Evolutionary conservation across 352 stramenopile genomes (phyloP).

Genomic region (Globisporangium camurandrum): DNA sequence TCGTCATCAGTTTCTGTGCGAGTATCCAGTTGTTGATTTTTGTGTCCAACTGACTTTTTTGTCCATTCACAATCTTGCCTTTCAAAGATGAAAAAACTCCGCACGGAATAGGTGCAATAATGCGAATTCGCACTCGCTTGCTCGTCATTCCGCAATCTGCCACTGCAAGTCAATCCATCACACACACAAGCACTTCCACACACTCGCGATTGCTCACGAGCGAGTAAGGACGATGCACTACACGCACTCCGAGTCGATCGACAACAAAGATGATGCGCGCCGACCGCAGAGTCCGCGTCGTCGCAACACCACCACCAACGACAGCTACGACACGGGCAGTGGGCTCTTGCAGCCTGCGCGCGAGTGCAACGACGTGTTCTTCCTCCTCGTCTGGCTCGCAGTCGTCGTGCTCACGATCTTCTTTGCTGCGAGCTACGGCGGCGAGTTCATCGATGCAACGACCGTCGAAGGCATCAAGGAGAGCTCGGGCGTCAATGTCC

Average conservation of each 20-base stretch:
- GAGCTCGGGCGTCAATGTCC: conserved; percentile 41
- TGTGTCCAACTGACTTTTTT: not conserved
- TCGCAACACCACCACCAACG: not conserved
- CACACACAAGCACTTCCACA: too few species aligned
- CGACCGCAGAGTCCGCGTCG: not conserved
- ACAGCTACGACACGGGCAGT: conserved; percentile 9
- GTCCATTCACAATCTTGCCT: not conserved
- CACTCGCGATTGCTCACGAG: too few species aligned
- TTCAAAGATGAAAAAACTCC: too few species aligned
- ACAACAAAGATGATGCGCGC: not conserved
- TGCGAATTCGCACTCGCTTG: too few species aligned
- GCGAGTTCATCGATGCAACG: conserved; percentile 48
- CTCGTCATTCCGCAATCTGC: too few species aligned
- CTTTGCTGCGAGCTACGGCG: conserved; percentile 53
- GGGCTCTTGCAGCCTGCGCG: conserved; percentile 16
- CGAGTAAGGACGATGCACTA: not conserved
- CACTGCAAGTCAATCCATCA: too few species aligned
- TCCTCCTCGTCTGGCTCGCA: conserved; percentile 67
- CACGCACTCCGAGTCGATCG: not conserved
- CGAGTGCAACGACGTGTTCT: conserved; percentile 74
- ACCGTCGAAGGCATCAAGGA: conserved; percentile 28
- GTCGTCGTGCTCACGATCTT: conserved; percentile 24
- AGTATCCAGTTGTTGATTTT: not conserved
- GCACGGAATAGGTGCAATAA: too few species aligned
- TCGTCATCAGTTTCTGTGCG: too few species aligned